Evolutionary conservation across 768 basidiomycete species (phyloP), one percentile per base, ranked within the genome.

Genomic region (Gloeophyllum trabeum): DNA sequence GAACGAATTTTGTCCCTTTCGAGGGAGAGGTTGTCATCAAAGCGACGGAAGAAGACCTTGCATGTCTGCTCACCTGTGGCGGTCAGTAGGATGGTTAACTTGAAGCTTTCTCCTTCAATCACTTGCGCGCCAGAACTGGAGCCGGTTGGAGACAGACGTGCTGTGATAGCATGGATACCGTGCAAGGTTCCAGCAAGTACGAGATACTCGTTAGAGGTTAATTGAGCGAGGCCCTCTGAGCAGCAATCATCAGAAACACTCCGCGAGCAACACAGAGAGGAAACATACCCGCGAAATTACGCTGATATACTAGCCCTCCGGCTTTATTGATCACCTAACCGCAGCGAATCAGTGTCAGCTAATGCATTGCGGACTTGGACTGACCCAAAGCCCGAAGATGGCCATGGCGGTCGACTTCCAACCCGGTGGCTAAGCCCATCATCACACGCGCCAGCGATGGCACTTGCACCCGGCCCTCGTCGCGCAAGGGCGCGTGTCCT

Each of bases 141-240:
- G 3, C 83, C 84, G 14, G 73, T 76, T 2, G 96, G 94, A 4
- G 87, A 90, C 35, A 99, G 67, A 35, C 88, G 77, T 48, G 84
- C 82, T 0, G 94, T 97, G 51, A 98, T 98, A n/a, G 96, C 96
- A 53, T 98, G 96, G 22, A 99, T 94, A 40, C 94, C 93, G 48
- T 98, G 96, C 26, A 98, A 63, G 12, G 96, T 98, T 35, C 94
- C 94, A 2, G 96, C 96, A 30, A 98, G 76, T 14, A 98, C 88
- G 42, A 99, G 78, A 50, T 91, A 84, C 66, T 96, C 92, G 61
- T 96, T 96, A 18, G 93, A 89, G 5, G 87, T 86, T 41, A 94
- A 67, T 44, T 81, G 75, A 6, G 91, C 81, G 38, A 98, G 79
- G n/a, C 90, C 92, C 50, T 93, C 96, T 96, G 59, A 21, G 36